Evolutionary conservation across 768 basidiomycete genomes (phyloP).

Genomic region (Podaxis rugospora): DNA sequence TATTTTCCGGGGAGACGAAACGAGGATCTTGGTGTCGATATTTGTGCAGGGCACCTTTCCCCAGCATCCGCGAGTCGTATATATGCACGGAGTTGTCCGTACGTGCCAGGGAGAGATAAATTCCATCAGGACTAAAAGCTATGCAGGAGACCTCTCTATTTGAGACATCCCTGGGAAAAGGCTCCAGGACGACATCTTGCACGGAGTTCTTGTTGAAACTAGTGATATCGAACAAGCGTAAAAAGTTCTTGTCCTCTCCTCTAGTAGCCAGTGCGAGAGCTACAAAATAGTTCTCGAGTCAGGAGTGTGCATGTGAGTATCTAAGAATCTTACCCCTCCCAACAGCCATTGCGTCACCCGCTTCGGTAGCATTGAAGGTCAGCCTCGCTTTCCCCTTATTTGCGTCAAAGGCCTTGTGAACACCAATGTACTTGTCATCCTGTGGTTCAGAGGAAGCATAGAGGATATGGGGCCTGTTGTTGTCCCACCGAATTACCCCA

Average conservation of each 20-base stretch:
- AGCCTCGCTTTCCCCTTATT: slow-evolving; percentile 18
- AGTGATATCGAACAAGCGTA: slow-evolving; percentile 52
- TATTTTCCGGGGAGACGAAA: neutral
- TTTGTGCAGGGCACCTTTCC: slow-evolving; percentile 37
- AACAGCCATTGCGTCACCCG: slow-evolving; percentile 50
- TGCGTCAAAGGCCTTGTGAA: slow-evolving; percentile 50
- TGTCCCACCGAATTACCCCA: slow-evolving; percentile 54
- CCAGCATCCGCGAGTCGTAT: slow-evolving; percentile 56
- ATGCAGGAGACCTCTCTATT: slow-evolving; percentile 41
- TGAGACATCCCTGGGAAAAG: slow-evolving; percentile 21
- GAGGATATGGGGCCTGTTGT: slow-evolving; percentile 38
- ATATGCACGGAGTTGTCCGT: slow-evolving; percentile 56
- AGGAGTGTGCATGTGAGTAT: neutral
- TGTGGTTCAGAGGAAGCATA: slow-evolving; percentile 50
- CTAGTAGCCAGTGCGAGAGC: slow-evolving; percentile 12
- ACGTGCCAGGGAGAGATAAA: slow-evolving; percentile 56
- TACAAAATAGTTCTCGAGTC: neutral
- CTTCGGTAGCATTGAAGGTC: slow-evolving; percentile 40
- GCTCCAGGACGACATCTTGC: slow-evolving; percentile 28
- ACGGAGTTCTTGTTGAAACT: slow-evolving; percentile 24
- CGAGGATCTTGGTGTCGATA: slow-evolving; percentile 36
- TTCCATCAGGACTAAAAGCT: slow-evolving; percentile 55
- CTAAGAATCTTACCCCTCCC: slow-evolving; percentile 34
- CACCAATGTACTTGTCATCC: slow-evolving; percentile 26
- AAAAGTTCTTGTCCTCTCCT: slow-evolving; percentile 22